Percentiles rank a stretch among this genome's conserved stretches.
Evolutionary conservation across 2,329 filamentous ascomycete species (phyloP).

Genomic region (Exophiala oligosperma): DNA sequence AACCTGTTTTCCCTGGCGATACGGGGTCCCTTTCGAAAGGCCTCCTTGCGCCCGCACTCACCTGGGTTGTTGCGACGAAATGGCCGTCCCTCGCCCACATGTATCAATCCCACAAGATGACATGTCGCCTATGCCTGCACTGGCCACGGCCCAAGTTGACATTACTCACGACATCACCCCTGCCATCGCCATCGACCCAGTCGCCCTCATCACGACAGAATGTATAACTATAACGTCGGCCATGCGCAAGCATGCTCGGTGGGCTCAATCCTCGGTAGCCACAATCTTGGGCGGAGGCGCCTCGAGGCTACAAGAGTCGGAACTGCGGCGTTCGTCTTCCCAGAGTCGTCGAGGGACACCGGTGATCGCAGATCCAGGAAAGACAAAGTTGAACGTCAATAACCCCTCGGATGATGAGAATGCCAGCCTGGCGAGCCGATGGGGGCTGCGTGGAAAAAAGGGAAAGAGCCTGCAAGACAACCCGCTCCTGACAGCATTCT

Average conservation of each 20-base stretch:
- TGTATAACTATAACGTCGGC: constrained; percentile 98
- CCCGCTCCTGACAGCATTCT: constrained; percentile 92
- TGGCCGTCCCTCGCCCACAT: constrained; percentile 3
- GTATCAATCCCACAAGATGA: constrained; percentile 5
- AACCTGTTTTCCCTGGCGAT: not conserved
- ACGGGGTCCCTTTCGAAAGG: not conserved
- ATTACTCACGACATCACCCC: constrained; percentile 9
- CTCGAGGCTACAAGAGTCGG: constrained; percentile 48
- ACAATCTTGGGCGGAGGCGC: constrained; percentile 80
- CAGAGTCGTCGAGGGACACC: constrained; percentile 14
- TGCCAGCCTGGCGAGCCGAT: constrained; percentile 69
- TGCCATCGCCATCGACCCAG: constrained; percentile 78
- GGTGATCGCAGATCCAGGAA: constrained; percentile 16
- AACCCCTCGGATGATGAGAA: constrained; percentile 40
- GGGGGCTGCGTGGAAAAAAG: constrained; percentile 92
- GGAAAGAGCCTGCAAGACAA: constrained; percentile 98
- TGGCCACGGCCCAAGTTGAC: constrained; percentile 6
- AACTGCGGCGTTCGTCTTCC: constrained; percentile 39
- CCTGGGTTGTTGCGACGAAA: not conserved
- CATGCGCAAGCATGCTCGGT: constrained; percentile 96
- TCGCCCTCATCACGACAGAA: constrained; percentile 94
- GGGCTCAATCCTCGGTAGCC: constrained; percentile 92
- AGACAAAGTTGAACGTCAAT: constrained; percentile 22
- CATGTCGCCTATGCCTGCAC: not conserved
- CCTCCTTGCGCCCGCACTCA: too few relatives aligned